A percentile compares a stretch with the other conserved stretches of the same genome.
Evolutionary conservation across 352 stramenopile genomes (phyloP).

Genomic region (Pythium plurisporium): DNA sequence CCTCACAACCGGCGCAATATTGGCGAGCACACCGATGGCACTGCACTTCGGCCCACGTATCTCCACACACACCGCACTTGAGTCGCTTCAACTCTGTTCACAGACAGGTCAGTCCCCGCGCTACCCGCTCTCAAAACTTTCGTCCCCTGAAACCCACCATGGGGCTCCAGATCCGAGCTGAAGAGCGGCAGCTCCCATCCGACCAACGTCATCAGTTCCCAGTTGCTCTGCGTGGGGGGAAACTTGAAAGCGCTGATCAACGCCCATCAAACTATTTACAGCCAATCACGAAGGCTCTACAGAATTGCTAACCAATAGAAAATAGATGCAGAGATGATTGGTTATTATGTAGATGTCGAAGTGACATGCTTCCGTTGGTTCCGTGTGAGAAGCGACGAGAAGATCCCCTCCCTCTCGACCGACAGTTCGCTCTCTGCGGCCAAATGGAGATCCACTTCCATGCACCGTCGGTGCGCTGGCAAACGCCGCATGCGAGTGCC

Average conservation of each 20-base stretch:
- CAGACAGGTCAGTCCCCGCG: background rate
- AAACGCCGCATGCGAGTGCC: background rate
- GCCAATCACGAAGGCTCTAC: background rate
- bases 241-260: background rate
- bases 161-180: conserved; percentile 17
- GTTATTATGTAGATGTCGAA: background rate
- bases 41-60: conserved; percentile 34
- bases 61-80: conserved; percentile 34
- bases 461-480: conserved; percentile 5
- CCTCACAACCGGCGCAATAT: conserved; percentile 47
- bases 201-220: conserved; percentile 8
- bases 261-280: background rate
- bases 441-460: conserved; percentile 23
- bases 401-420: background rate
- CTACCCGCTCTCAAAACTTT: background rate
- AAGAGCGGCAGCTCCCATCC: conserved; percentile 13
- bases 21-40: conserved; percentile 41
- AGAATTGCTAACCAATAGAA: background rate
- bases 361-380: conserved; percentile 19
- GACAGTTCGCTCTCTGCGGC: background rate
- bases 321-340: conserved; percentile 7
- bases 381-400: conserved; percentile 8
- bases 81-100: conserved; percentile 42
- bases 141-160: background rate
- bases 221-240: background rate